A percentile compares a stretch with the other conserved stretches of the same genome.
These are phyloP conservation scores for Ophiostoma sp. DNA, from an alignment of 2,329 filamentous ascomycete species.

Conservation along the genomic window DNA sequence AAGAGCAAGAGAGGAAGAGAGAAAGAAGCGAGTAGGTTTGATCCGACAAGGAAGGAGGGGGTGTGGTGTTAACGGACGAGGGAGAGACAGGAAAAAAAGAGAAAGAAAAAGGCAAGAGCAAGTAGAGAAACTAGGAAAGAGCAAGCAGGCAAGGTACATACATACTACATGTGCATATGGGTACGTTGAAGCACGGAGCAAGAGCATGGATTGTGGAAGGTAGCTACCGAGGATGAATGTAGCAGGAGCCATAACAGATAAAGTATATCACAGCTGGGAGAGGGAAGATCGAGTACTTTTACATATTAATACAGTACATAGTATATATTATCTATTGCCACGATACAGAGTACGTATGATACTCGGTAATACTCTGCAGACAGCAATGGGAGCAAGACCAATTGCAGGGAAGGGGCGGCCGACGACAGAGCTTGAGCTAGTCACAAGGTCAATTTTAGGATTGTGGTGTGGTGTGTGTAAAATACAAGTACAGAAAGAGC, in stretches of 20 bases:
- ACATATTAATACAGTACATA: too few relatives aligned
- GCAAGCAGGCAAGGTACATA: not conserved
- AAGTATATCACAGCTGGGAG: not conserved
- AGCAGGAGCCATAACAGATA: not conserved
- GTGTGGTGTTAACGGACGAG: slow-evolving; percentile 7
- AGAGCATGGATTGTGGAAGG: not conserved
- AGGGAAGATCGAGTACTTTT: not conserved
- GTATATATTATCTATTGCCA: too few relatives aligned
- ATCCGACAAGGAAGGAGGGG: slow-evolving; percentile 8
- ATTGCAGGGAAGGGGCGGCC: slow-evolving; percentile 4
- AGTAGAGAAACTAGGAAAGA: slow-evolving; percentile 7
- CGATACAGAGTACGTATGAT: too few relatives aligned
- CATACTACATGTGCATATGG: not conserved
- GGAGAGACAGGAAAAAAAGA: slow-evolving; percentile 1
- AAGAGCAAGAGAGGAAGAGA: not conserved
- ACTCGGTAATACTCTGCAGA: not conserved
- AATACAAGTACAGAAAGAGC: not conserved
- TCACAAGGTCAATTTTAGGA: slow-evolving; percentile 6
- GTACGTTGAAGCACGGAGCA: slow-evolving; percentile 1
- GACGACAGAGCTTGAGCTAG: slow-evolving; percentile 10
- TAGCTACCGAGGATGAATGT: not conserved
- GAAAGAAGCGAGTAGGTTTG: not conserved
- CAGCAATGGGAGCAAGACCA: not conserved
- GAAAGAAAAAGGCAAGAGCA: not conserved
- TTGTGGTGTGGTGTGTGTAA: slow-evolving; percentile 2